Evolutionary conservation across 2,329 filamentous ascomycete genomes (phyloP).

Genomic region (Cladosporium austrohemisphaericum): DNA sequence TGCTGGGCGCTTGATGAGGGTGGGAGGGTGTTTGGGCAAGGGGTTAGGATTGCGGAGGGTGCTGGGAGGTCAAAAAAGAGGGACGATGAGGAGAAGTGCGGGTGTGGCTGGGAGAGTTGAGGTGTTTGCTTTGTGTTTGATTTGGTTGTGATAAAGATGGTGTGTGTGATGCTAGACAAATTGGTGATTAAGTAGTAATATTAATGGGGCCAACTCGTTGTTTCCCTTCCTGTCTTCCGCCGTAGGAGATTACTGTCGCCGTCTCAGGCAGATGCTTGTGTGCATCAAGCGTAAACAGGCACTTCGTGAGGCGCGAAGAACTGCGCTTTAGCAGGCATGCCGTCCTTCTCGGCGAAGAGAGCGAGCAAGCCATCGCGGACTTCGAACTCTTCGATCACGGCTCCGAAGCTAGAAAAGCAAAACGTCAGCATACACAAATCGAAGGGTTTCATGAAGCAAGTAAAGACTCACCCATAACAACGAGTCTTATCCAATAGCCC

Average conservation of each 20-base stretch:
- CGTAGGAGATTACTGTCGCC: too few relatives aligned
- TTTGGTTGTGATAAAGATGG: too few relatives aligned
- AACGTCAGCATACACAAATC: background rate
- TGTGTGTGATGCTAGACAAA: too few relatives aligned
- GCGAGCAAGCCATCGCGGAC: constrained; percentile 73
- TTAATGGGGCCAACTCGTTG: too few relatives aligned
- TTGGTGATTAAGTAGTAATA: too few relatives aligned
- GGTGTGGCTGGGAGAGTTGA: constrained; percentile 8
- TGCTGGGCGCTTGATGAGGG: constrained; percentile 54
- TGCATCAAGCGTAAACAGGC: constrained; percentile 15
- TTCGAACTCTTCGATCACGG: constrained; percentile 69
- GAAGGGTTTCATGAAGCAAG: background rate
- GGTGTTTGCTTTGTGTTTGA: too few relatives aligned
- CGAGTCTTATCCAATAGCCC: constrained; percentile 76
- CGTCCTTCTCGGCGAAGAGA: constrained; percentile 58
- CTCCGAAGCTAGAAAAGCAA: constrained; percentile 56
- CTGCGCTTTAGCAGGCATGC: constrained; percentile 16
- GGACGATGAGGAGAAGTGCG: background rate
- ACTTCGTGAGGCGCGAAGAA: constrained; percentile 19
- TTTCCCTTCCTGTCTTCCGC: too few relatives aligned
- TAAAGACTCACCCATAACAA: constrained; percentile 75
- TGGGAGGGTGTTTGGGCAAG: constrained; percentile 3
- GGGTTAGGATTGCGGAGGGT: constrained; percentile 20
- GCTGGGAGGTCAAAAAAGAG: constrained; percentile 19
- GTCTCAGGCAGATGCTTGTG: too few relatives aligned